A percentile compares a stretch with the other conserved stretches of the same genome.
phyloP scores from a whole-genome alignment of 2,329 filamentous ascomycete species.

The Fusarium sp. region DNA sequence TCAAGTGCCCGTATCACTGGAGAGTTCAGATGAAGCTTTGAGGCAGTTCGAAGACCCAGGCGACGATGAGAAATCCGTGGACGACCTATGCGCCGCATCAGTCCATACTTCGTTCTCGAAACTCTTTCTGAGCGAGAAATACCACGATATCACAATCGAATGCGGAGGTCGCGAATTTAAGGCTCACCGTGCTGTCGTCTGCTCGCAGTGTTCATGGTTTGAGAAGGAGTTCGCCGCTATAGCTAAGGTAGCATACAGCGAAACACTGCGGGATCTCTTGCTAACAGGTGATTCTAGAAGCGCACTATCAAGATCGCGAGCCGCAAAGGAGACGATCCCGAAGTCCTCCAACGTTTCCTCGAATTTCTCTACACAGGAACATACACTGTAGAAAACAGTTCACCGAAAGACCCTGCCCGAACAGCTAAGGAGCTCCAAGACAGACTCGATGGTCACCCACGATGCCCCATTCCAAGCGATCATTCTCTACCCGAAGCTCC shows the following conservation, averaged over 20 bases:
- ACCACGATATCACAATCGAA: conserved; percentile 51
- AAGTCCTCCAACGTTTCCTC: conserved; percentile 46
- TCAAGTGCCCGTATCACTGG: accelerated
- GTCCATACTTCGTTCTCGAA: neutral
- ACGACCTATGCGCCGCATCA: conserved; percentile 10
- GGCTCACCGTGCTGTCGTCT: conserved; percentile 53
- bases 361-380: conserved; percentile 52
- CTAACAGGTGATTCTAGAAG: conserved; percentile 5
- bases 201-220: conserved; percentile 52
- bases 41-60: neutral
- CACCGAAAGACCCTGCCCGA: neutral
- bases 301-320: conserved; percentile 28
- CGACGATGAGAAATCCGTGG: neutral
- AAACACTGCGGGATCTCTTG: neutral
- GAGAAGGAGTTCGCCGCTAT: conserved; percentile 43
- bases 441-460: conserved; percentile 9
- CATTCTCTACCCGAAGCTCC: neutral
- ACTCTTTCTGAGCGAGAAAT: conserved; percentile 36
- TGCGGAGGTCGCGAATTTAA: conserved; percentile 50
- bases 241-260: conserved; percentile 43
- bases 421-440: conserved; percentile 19
- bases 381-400: conserved; percentile 31
- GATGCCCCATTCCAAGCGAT: neutral
- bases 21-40: neutral
- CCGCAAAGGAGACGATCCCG: conserved; percentile 50